Evolutionary conservation across 371 early-diverging fungal species (phyloP).

Genomic region (Sporodiniella umbellata): DNA sequence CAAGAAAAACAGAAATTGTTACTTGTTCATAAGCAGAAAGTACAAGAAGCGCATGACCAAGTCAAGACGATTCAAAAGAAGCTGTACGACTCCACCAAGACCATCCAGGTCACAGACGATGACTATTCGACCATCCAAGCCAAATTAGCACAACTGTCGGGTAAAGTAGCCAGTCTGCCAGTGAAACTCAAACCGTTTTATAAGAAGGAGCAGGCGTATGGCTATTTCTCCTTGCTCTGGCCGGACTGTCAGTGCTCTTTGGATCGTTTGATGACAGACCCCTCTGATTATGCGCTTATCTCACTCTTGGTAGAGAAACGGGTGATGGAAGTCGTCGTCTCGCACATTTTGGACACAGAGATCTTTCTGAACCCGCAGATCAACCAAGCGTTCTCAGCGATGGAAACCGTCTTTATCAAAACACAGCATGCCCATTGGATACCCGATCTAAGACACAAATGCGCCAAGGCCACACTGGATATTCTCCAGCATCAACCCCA

Average conservation of each 20-base stretch:
- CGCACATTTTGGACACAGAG: background rate
- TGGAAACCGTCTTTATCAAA: background rate
- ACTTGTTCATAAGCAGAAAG: background rate
- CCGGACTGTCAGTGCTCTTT: background rate
- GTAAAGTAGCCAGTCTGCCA: conserved; percentile 17
- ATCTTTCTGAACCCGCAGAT: conserved; percentile 9
- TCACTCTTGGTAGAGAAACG: conserved; percentile 13
- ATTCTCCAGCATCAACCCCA: background rate
- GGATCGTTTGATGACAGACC: too few species aligned
- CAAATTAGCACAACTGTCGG: conserved; percentile 11
- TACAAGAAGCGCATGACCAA: background rate
- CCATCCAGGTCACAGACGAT: conserved; percentile 20
- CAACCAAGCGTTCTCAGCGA: background rate
- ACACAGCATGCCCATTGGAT: conserved; percentile 4
- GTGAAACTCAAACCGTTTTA: conserved; percentile 10
- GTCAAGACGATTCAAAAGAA: conserved; percentile 6
- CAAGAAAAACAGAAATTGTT: background rate
- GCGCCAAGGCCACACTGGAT: conserved; percentile 11
- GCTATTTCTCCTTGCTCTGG: conserved; percentile 3
- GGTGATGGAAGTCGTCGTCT: conserved; percentile 2
- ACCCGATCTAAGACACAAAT: conserved; percentile 13
- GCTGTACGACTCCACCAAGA: conserved; percentile 10
- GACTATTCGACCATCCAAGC: conserved; percentile 19
- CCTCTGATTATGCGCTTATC: conserved; percentile 14
- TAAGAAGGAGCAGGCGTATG: background rate